Evolutionary conservation across 2,329 filamentous ascomycete species (phyloP).

Genomic region (Exophiala sp.): DNA sequence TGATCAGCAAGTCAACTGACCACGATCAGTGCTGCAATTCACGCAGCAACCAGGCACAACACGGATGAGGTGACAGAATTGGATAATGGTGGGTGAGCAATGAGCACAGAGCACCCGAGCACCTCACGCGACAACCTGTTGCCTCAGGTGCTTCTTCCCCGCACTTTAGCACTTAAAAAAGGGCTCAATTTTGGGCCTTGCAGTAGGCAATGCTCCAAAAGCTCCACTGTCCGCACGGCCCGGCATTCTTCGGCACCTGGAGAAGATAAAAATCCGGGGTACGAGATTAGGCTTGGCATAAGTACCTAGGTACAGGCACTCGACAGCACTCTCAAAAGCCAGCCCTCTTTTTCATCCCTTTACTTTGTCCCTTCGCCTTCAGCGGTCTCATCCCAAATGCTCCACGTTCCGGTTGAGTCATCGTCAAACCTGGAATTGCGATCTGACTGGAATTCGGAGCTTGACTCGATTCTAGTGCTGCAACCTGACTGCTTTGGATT

Average conservation of each 20-base stretch:
- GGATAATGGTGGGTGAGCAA: not conserved
- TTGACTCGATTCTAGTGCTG: constrained; percentile 13
- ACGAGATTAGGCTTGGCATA: constrained; percentile 6
- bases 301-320: not conserved
- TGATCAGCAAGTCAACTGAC: constrained; percentile 17
- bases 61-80: not conserved
- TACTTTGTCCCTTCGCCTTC: constrained; percentile 12
- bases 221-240: not conserved
- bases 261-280: constrained; percentile 25
- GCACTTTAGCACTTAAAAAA: constrained; percentile 9
- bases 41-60: not conserved
- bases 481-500: constrained; percentile 22
- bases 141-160: constrained; percentile 11
- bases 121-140: constrained; percentile 23
- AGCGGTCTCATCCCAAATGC: constrained; percentile 18
- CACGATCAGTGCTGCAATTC: not conserved
- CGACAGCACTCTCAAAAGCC: constrained; percentile 20
- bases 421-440: constrained; percentile 8
- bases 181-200: not conserved
- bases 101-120: not conserved
- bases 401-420: constrained; percentile 26
- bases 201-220: not conserved
- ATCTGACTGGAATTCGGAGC: constrained; percentile 6
- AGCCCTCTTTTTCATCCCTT: constrained; percentile 14
- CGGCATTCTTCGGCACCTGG: constrained; percentile 8